These are phyloP conservation scores for Mariannaea sp. DNA, from an alignment of 2,329 filamentous ascomycete genomes.

Conservation along the genomic window DNA sequence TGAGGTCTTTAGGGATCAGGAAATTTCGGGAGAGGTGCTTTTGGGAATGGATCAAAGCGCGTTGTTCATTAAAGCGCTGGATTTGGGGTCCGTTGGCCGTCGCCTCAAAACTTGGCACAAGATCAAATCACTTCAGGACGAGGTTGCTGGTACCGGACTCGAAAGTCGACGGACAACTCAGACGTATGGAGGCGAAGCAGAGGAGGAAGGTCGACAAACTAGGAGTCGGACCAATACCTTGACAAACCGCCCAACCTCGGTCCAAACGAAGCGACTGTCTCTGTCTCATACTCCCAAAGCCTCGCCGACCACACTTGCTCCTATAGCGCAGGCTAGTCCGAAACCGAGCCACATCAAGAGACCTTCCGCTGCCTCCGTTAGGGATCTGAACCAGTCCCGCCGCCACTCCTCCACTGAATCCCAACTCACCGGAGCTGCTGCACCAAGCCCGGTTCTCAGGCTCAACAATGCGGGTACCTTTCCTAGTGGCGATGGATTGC, in stretches of 20 bases:
- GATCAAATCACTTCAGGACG: slow-evolving; percentile 88
- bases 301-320: slow-evolving; percentile 51
- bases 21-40: slow-evolving; percentile 92
- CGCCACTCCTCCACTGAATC: slow-evolving; percentile 88
- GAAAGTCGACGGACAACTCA: slow-evolving; percentile 58
- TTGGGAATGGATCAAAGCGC: slow-evolving; percentile 95
- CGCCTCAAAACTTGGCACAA: slow-evolving; percentile 96
- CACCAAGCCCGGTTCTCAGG: slow-evolving; percentile 44
- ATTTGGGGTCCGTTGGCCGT: slow-evolving; percentile 87
- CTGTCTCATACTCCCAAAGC: slow-evolving; percentile 54
- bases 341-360: slow-evolving; percentile 58
- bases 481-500: slow-evolving; percentile 47
- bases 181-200: slow-evolving; percentile 62
- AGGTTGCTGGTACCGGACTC: slow-evolving; percentile 63
- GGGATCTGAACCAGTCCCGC: slow-evolving; percentile 81
- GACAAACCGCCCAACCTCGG: slow-evolving; percentile 56
- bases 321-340: slow-evolving; percentile 51
- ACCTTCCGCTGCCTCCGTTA: slow-evolving; percentile 80
- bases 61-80: slow-evolving; percentile 93
- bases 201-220: slow-evolving; percentile 55
- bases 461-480: slow-evolving; percentile 51
- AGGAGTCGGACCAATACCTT: slow-evolving; percentile 64
- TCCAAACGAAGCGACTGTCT: slow-evolving; percentile 55
- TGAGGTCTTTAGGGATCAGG: slow-evolving; percentile 92
- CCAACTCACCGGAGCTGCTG: slow-evolving; percentile 46